phyloP scores from a whole-genome alignment of 2,329 filamentous ascomycete genomes.

The Exophiala bonariae region DNA sequence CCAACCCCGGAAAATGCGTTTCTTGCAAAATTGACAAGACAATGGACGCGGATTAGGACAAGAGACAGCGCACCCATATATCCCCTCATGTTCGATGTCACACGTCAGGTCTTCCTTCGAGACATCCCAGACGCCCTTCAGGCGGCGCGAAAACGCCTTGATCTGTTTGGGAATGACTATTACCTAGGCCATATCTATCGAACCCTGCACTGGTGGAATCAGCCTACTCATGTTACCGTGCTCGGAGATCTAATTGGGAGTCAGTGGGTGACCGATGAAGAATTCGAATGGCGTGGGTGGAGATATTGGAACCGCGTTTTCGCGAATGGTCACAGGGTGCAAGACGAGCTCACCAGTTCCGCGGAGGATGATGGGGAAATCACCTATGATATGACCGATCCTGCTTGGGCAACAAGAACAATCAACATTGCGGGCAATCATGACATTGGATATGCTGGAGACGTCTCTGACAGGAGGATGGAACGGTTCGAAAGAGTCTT shows the following conservation, averaged over 20 bases:
- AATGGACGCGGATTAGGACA: constrained; percentile 31
- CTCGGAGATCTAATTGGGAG: constrained; percentile 90
- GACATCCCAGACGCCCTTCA: constrained; percentile 69
- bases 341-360: constrained; percentile 42
- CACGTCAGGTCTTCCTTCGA: constrained; percentile 51
- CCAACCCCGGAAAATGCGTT: constrained; percentile 52
- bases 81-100: constrained; percentile 2
- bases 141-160: constrained; percentile 74
- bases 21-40: constrained; percentile 40
- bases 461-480: constrained; percentile 74
- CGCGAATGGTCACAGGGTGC: constrained; percentile 63
- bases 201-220: constrained; percentile 77
- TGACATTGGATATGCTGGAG: constrained; percentile 93
- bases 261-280: constrained; percentile 86
- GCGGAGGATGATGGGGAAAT: constrained; percentile 41
- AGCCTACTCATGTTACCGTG: constrained; percentile 83
- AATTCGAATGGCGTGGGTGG: constrained; percentile 72
- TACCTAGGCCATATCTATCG: constrained; percentile 93
- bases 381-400: constrained; percentile 46
- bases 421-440: constrained; percentile 95
- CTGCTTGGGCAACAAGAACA: constrained; percentile 69
- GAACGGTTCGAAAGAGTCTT: constrained; percentile 80
- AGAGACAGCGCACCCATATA: background rate
- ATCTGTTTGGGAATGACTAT: constrained; percentile 89
- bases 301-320: constrained; percentile 84